Conservation (phyloP, 805 yeast genomes). For the Pichia eremophila region DNA sequence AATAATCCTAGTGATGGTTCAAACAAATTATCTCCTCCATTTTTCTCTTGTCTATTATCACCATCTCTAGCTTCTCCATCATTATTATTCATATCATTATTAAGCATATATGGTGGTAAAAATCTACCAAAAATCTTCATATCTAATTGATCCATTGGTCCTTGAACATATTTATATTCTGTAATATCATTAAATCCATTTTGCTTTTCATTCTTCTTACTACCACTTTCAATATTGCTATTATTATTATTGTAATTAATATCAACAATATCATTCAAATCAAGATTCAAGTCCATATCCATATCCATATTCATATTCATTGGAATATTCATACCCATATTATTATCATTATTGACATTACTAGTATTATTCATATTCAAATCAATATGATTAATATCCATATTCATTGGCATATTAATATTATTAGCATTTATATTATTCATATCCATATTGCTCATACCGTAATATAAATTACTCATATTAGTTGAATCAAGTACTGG, state of each 20-base stretch:
- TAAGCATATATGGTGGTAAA: constrained; percentile 70
- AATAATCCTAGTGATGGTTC: constrained; percentile 6
- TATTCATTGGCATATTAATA: constrained; percentile 9
- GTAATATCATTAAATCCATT: constrained; percentile 5
- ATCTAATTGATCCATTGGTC: constrained; percentile 78
- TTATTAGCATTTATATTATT: not conserved
- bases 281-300: too few species aligned
- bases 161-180: constrained; percentile 49
- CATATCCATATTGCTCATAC: not conserved
- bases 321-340: not conserved
- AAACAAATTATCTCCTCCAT: not conserved
- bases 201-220: not conserved
- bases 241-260: not conserved
- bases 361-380: not conserved
- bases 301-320: too few species aligned
- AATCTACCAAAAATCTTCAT: constrained; percentile 77
- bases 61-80: not conserved
- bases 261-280: too few species aligned
- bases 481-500: not conserved
- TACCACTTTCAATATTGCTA: not conserved
- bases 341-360: not conserved
- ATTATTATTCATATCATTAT: not conserved
- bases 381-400: constrained; percentile 2
- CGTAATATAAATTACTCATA: not conserved
- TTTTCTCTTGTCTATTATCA: not conserved